Evolutionary conservation across 345 rosid species (phyloP).

Genomic region (Limnanthes douglasii): DNA sequence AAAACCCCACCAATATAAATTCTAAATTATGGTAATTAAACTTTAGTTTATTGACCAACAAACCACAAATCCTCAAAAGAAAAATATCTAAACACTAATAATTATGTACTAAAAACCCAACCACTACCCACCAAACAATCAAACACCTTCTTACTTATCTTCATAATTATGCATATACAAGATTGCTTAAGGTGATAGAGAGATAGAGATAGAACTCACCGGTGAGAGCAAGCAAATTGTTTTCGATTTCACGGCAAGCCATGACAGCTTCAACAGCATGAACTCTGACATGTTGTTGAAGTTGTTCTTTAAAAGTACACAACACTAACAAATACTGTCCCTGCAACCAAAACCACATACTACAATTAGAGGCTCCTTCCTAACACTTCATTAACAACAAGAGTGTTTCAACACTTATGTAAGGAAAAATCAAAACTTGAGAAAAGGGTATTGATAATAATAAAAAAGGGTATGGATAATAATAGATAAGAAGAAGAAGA

Average conservation of each 20-base stretch:
- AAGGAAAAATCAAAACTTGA: constrained; percentile 1
- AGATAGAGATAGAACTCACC: constrained; percentile 24
- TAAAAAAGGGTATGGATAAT: neutral
- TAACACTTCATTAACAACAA: neutral
- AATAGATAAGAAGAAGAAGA: neutral
- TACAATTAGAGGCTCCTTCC: neutral
- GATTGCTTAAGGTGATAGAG: neutral
- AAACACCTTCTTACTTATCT: no score
- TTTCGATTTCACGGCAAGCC: constrained; percentile 97
- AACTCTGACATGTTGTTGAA: constrained; percentile 94
- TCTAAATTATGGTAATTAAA: no score
- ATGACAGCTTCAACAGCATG: constrained; percentile 98
- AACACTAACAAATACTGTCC: constrained; percentile 82
- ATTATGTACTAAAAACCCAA: no score
- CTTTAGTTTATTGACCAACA: no score
- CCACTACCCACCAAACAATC: no score
- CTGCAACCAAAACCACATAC: constrained; percentile 14
- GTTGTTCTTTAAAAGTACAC: constrained; percentile 95
- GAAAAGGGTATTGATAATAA: neutral
- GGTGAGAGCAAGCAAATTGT: constrained; percentile 77
- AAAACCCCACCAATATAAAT: no score
- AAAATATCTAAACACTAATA: no score
- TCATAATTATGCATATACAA: neutral
- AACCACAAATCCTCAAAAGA: no score
- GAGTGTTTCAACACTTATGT: no score